Evolutionary conservation across 2,329 filamentous ascomycete species (phyloP).

Genomic region (Fonsecaea erecta): DNA sequence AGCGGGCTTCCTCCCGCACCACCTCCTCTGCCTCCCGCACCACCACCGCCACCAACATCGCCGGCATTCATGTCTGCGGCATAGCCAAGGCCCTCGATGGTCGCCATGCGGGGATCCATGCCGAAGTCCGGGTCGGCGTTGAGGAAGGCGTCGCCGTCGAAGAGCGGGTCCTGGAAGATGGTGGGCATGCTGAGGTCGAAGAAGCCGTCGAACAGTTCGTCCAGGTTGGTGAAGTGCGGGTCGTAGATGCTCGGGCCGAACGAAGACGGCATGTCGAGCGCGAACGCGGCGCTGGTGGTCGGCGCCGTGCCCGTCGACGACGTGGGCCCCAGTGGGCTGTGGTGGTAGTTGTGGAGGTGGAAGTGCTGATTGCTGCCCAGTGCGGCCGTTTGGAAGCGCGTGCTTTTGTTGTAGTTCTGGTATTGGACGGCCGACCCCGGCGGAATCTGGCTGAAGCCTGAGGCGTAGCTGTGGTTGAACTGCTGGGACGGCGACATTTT

Average conservation of each 20-base stretch:
- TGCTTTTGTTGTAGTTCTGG: slow-evolving; percentile 3
- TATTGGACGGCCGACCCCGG: neutral
- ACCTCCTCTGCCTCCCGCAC: too few relatives aligned
- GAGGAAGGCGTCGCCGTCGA: slow-evolving; percentile 35
- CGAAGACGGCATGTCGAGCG: slow-evolving; percentile 2
- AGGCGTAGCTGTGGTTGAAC: slow-evolving; percentile 7
- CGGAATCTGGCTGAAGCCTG: slow-evolving; percentile 4
- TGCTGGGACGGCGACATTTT: slow-evolving; percentile 1
- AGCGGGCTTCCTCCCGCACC: too few relatives aligned
- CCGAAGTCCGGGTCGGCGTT: slow-evolving; percentile 25
- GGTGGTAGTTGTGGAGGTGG: neutral
- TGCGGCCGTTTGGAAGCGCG: neutral
- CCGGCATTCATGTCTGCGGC: neutral
- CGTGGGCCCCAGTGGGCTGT: too few relatives aligned
- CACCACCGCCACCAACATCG: neutral
- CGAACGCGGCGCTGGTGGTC: neutral
- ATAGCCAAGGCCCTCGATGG: neutral
- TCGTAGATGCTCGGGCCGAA: slow-evolving; percentile 23
- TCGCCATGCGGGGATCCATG: slow-evolving; percentile 3
- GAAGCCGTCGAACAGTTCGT: slow-evolving; percentile 39
- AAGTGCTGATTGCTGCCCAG: neutral
- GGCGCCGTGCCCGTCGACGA: too few relatives aligned
- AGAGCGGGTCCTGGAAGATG: slow-evolving; percentile 37
- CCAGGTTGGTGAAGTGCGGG: slow-evolving; percentile 35
- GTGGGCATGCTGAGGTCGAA: slow-evolving; percentile 38